These are phyloP conservation scores for Linnemannia elongata DNA, from an alignment of 192 early-diverging fungal species.

Conservation along the genomic window DNA sequence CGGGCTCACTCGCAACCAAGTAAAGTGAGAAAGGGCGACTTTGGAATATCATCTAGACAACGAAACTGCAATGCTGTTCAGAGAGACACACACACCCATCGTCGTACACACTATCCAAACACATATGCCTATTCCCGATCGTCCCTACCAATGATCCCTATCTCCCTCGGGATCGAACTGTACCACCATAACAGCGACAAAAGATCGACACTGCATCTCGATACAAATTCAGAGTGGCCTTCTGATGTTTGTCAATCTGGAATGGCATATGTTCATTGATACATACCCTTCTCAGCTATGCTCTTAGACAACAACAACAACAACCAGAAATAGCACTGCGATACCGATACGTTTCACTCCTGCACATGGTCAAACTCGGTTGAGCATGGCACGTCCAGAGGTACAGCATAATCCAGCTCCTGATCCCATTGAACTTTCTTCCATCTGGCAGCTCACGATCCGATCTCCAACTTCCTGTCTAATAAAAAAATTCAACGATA, in stretches of 20 bases:
- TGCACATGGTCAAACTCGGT: not conserved
- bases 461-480: not conserved
- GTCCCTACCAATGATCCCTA: not conserved
- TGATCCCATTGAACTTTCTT: not conserved
- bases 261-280: not conserved
- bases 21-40: slow-evolving; percentile 3
- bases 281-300: not conserved
- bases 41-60: not conserved
- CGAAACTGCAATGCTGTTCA: not conserved
- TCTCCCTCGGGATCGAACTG: not conserved
- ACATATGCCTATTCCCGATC: not conserved
- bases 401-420: not conserved
- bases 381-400: not conserved
- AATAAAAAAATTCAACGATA: not conserved
- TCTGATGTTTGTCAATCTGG: not conserved
- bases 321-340: not conserved
- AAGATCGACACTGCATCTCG: not conserved
- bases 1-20: not conserved
- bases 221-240: not conserved
- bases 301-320: not conserved
- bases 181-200: not conserved
- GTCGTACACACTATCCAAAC: not conserved
- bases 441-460: not conserved
- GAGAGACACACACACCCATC: not conserved
- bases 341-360: not conserved